Base-by-base conservation (phyloP, 331 rosid genomes). In the Malus hybrid region DNA sequence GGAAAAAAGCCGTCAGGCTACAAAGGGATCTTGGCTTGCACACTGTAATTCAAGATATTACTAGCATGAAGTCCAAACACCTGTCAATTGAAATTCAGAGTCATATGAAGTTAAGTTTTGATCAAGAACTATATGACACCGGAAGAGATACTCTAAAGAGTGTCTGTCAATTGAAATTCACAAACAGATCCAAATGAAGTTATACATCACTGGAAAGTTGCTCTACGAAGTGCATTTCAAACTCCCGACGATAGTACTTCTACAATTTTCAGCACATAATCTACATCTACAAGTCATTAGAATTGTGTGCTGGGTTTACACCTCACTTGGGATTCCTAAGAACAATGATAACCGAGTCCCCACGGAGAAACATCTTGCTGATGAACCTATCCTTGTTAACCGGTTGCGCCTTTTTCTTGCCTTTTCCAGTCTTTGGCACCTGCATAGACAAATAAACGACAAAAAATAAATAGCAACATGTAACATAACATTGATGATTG, bases 331-430 rank as follows among this genome's bases (percentile, higher is more conserved):
- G 97, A 77, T 94, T 94, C 86, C 97, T 94, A n/a, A 90, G 97
- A 67, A 94, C 96, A 24, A 92, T 90, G 77, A 90, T 89, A 18
- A 94, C 97, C 6, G 99, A 89, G 69, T 94, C 97, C 19, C 99
- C 97, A 0, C 96, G 90, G 10, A 94, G 87, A 81, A 90, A 89
- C 99, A 94, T 90, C 78, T 94, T 94, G 46, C 97, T 92, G 79
- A 94, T 94, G 85, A 94, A 92, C 72, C 97, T 82, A 72, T 94
- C 99, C 78, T 91, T 94, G 95, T 94, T 94, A 28, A 94, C 93
- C 0, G 99, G 97, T 46, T 85, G 93, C 12, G 97, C 97, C 80
- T 94, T 94, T 10, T 87, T 92, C 96, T 90, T 94, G 64, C 97
- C 99, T 68, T 92, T 94, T 28, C 99, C 96, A 9, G 97, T 89